A percentile compares a stretch with the other conserved stretches of the same genome.
phyloP scores from a whole-genome alignment of 192 early-diverging fungal genomes.

The Kappamyces sp. region DNA sequence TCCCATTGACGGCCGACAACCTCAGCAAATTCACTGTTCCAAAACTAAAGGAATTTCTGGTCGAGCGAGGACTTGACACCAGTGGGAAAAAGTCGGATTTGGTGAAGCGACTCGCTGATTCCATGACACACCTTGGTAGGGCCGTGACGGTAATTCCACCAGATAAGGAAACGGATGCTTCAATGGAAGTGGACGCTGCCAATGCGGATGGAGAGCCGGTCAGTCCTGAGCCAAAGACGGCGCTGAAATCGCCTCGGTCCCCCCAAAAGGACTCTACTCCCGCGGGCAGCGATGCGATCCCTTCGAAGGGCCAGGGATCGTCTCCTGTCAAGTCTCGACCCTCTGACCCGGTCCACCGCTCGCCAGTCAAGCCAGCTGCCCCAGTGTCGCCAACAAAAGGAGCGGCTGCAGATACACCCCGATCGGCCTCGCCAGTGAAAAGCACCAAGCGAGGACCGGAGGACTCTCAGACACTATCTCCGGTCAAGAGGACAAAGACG shows the following conservation, averaged over 20 bases:
- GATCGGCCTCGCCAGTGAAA: not conserved
- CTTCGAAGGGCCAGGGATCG: no score
- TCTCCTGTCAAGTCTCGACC: no score
- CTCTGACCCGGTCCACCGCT: no score
- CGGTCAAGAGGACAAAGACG: no score
- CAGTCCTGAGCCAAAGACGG: not conserved
- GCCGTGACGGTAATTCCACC: not conserved
- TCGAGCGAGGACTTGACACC: not conserved
- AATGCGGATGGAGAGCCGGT: not conserved
- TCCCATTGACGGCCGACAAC: not conserved
- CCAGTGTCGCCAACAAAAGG: not conserved
- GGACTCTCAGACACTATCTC: no score
- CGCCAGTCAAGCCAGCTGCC: not conserved
- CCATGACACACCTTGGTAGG: not conserved
- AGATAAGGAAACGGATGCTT: not conserved
- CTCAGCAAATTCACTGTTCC: not conserved
- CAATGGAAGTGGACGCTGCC: not conserved
- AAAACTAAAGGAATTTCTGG: slow-evolving; percentile 3
- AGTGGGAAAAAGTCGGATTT: slow-evolving; percentile 11
- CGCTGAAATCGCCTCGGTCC: not conserved
- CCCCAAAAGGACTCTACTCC: no score
- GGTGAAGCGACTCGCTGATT: slow-evolving; percentile 8
- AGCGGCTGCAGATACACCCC: not conserved
- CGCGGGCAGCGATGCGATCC: no score
- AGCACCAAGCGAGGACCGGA: no score